Percentiles rank a stretch among this genome's conserved stretches.
phyloP scores from a whole-genome alignment of 78 protist species.

The Diacronema lutheri region DNA sequence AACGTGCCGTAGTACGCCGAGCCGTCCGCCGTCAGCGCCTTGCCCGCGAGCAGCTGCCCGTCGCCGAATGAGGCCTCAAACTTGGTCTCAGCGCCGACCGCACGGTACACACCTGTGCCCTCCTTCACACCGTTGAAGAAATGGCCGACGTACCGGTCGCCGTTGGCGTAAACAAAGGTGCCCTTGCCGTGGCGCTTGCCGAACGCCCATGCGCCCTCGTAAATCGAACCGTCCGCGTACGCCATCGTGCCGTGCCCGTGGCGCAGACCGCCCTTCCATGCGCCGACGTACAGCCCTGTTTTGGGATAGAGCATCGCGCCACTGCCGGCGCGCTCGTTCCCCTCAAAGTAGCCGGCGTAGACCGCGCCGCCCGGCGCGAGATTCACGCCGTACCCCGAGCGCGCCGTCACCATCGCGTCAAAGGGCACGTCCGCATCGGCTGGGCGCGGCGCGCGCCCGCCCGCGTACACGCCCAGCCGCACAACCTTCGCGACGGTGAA shows the following conservation, averaged over 20 bases:
- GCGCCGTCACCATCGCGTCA: neutral
- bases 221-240: neutral
- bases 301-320: neutral
- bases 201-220: neutral
- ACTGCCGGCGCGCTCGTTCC: neutral
- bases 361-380: neutral
- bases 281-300: neutral
- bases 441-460: too few species aligned
- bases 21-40: neutral
- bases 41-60: too few species aligned
- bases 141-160: neutral
- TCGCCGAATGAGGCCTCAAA: too few species aligned
- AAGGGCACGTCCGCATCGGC: too few species aligned
- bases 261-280: neutral
- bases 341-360: conserved; percentile 30
- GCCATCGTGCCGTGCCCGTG: conserved; percentile 31
- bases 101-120: neutral
- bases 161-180: neutral
- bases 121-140: neutral
- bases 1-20: neutral
- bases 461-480: too few species aligned
- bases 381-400: neutral
- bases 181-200: conserved; percentile 12
- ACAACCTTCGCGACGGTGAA: too few species aligned
- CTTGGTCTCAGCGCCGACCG: too few species aligned